phyloP scores from a whole-genome alignment of 805 yeast species.

The Cyberlindnera galapagoensis region DNA sequence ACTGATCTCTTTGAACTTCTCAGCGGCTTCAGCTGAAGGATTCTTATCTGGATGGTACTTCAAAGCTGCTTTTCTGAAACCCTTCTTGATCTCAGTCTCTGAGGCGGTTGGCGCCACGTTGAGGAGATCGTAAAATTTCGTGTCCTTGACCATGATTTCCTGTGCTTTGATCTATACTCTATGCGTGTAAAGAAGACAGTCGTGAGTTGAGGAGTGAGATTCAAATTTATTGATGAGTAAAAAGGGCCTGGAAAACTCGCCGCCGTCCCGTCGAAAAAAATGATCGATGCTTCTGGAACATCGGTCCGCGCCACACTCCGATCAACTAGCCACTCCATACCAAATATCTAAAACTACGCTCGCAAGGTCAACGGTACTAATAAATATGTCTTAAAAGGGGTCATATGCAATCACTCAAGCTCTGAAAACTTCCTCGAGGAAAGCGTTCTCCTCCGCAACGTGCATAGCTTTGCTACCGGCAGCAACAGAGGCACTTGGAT shows the following conservation, averaged over 20 bases:
- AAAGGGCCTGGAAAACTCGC: too few species aligned
- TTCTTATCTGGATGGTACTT: conserved; percentile 82
- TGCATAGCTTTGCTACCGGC: conserved; percentile 94
- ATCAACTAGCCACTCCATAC: too few species aligned
- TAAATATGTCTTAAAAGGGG: too few species aligned
- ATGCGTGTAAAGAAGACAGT: too few species aligned
- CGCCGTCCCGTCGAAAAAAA: too few species aligned
- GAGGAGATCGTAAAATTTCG: conserved; percentile 66
- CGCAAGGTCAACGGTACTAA: too few species aligned
- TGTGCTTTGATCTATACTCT: not conserved
- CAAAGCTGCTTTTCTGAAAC: conserved; percentile 75
- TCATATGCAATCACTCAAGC: too few species aligned
- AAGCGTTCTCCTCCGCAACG: conserved; percentile 78
- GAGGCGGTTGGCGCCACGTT: conserved; percentile 68
- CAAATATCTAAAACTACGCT: too few species aligned
- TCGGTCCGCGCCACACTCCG: too few species aligned
- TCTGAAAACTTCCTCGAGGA: conserved; percentile 70
- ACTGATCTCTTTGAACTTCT: conserved; percentile 86
- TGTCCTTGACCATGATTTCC: conserved; percentile 70
- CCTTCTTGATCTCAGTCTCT: conserved; percentile 70
- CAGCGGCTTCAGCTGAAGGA: conserved; percentile 86
- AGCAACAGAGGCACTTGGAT: conserved; percentile 97
- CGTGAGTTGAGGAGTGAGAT: too few species aligned
- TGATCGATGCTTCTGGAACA: too few species aligned
- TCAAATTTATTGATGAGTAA: too few species aligned